Evolutionary conservation across 345 rosid species (phyloP), one percentile per base, ranked within the genome.

Genomic region (Abelmoschus esculentus): DNA sequence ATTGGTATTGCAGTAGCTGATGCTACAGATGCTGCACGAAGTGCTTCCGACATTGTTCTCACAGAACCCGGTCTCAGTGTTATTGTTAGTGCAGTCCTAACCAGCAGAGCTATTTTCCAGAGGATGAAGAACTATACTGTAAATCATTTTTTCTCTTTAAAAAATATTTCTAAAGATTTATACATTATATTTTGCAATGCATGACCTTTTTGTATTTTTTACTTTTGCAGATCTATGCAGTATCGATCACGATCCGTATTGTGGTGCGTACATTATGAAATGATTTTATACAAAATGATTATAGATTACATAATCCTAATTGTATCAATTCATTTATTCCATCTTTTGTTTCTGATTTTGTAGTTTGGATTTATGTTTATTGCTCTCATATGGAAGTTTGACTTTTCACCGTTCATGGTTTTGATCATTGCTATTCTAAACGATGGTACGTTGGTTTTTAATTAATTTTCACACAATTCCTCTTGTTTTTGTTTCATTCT

Each of bases 81-180:
- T 14, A 93, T 93, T 78, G 81, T 90, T 70, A 85, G 93, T 47
- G 98, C 97, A 4, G 97, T 93, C 64, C 71, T 92, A 31, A 92
- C 98, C 1, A 89, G 96, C 77, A 82, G 98, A 75, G 89, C 93
- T 54, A 90, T 92, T 44, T 92, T 92, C 83, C 97, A 92, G 70
- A 86, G 98, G 79, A 92, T 92, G 98, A 92, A 93, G 80, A 93
- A 93, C 81, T 93, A 93, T 79, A 90, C 96, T 0, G 96, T 90
- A 59, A 73, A 81, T 76, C 49, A 9, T 36, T 66, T 17, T 62
- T 52, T 7, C 34, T 71, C 57, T 28, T 57, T 26, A 29, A 19
- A 50, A 3, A 47, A 14, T 31, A 15, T 6, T 49, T 19, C n/a
- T 54, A 0, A 12, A 17, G 42, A 47, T 17, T 6, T 12, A 36